Evolutionary conservation across 2,329 filamentous ascomycete genomes (phyloP), one percentile per base, ranked within the genome.

Genomic region (Calcarisporium arbuscula): DNA sequence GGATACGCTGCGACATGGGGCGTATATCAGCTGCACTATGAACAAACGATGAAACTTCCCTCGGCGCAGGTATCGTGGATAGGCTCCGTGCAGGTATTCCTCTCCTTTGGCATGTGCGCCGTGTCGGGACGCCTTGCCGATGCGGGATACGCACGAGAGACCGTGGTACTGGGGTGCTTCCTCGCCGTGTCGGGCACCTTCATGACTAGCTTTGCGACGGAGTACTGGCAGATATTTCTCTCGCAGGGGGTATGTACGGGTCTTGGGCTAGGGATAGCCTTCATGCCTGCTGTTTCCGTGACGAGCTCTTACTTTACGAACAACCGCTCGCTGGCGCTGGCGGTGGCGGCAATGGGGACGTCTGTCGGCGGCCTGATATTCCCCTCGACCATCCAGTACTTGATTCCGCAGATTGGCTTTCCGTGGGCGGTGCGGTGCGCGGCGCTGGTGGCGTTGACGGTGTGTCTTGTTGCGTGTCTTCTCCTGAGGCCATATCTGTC

Each of bases 351-450:
- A 3, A 70, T 67, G 5, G 79, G 80, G 3, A 74, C 69, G 20
- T 71, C 69, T 5, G 59, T 76, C 7, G 73, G 74, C 5, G 70
- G 73, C 19, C 54, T 78, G 9, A 54, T 76, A 8, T 79, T 75
- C 42, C 73, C 76, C 0, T 62, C 72, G 9, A 62, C 67, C 12
- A 71, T 82, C 47, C 67, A 77, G 45, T 66, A 72, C 31, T 57
- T 82, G 14, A 62, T 77, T 6, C 72, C 73, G 0, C 51, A 58
- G 12, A 62, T 82, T 19, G 78, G 78, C 1, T 83, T 82, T 44
- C 59, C 64, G 1, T 82, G 79, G 77, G 69, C 77, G 0, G 76
- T 79, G 4, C 64, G 83, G 7, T 69, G 77, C 8, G 63, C 84
- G 2, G 82, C 70, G 0, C 82, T 86, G 47, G 67, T 87, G 21